Evolutionary conservation across 2,329 filamentous ascomycete species (phyloP).

Genomic region (Fusarium nelsonii): DNA sequence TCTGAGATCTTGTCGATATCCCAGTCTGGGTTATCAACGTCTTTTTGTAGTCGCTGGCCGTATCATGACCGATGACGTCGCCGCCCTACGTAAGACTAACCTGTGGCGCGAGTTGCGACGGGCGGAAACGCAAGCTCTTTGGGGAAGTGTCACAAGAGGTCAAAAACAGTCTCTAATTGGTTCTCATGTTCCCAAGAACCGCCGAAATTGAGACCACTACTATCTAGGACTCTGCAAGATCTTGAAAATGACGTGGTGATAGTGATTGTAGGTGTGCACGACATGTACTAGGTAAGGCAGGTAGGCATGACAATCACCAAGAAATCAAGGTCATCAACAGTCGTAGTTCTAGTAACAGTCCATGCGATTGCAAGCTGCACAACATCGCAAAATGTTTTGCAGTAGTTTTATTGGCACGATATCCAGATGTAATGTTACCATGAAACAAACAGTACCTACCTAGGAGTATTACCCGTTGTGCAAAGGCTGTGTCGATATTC

Average conservation of each 20-base stretch:
- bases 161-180: constrained; percentile 26
- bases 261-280: constrained; percentile 27
- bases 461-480: not conserved
- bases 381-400: not conserved
- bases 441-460: not conserved
- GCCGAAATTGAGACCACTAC: constrained; percentile 25
- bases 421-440: not conserved
- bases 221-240: constrained; percentile 28
- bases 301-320: constrained; percentile 13
- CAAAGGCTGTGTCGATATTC: not conserved
- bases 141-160: constrained; percentile 40
- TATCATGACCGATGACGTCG: constrained; percentile 48
- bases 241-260: constrained; percentile 34
- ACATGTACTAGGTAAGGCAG: constrained; percentile 22
- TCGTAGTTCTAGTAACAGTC: not conserved
- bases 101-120: constrained; percentile 37
- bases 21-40: constrained; percentile 16
- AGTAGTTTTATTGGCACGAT: constrained; percentile 5
- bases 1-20: not conserved
- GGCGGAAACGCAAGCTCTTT: constrained; percentile 30
- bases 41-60: constrained; percentile 43
- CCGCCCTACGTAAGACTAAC: constrained; percentile 40
- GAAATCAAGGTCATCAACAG: constrained; percentile 28
- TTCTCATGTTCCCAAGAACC: not conserved
- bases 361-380: not conserved